Conservation (phyloP, 441 rosid genomes). For the Gossypium davidsonii region DNA sequence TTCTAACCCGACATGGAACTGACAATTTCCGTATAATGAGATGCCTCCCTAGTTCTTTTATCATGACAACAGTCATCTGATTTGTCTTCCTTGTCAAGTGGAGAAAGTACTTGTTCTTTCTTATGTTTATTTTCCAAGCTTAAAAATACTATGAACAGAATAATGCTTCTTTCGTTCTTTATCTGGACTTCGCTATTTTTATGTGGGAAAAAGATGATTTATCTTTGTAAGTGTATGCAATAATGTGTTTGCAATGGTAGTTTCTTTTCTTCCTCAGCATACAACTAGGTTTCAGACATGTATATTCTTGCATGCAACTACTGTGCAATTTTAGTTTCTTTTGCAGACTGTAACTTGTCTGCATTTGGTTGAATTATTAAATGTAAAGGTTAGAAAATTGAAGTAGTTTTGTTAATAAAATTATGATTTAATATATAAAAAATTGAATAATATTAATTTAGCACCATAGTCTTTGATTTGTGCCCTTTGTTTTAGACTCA, state of each 20-base stretch:
- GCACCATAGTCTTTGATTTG: not conserved
- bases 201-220: not conserved
- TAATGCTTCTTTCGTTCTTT: not conserved
- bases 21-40: not conserved
- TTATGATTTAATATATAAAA: not conserved
- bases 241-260: not conserved
- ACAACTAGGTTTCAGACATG: not conserved
- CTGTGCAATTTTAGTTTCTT: not conserved
- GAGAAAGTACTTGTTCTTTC: not conserved
- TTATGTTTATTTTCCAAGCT: not conserved
- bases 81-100: not conserved
- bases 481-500: not conserved
- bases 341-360: not conserved
- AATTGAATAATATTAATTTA: not conserved
- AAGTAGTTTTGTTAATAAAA: not conserved
- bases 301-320: not conserved
- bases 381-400: not conserved
- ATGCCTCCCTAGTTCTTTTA: not conserved
- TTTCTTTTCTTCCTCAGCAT: not conserved
- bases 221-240: not conserved
- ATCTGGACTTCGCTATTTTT: not conserved
- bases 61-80: not conserved
- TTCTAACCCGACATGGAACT: not conserved
- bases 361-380: not conserved
- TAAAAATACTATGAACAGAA: not conserved